A percentile compares a stretch with the other conserved stretches of the same genome.
Evolutionary conservation across 495 filamentous ascomycete genomes (phyloP).

Genomic region (Aspergillus olivimuriae): DNA sequence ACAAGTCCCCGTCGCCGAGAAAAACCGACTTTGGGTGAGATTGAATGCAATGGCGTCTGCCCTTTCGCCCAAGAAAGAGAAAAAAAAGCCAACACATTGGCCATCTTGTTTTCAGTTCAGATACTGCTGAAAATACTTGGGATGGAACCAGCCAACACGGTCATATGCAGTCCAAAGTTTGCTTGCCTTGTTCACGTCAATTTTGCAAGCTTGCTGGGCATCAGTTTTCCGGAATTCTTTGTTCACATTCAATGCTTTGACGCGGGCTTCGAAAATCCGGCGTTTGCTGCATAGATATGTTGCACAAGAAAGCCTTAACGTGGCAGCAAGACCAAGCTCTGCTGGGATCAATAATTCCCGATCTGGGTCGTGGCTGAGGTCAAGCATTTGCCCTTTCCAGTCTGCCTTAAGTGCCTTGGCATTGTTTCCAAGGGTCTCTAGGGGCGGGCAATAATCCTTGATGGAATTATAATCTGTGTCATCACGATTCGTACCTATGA

Average conservation of each 20-base stretch:
- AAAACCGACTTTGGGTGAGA: too few relatives aligned
- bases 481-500: conserved; percentile 59
- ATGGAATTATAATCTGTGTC: conserved; percentile 82
- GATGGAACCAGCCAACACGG: conserved; percentile 79
- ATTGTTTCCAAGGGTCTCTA: conserved; percentile 57
- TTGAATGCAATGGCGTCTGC: too few relatives aligned
- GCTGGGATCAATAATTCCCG: conserved; percentile 68
- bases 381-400: conserved; percentile 77
- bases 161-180: conserved; percentile 92
- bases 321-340: conserved; percentile 72
- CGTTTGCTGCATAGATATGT: conserved; percentile 95
- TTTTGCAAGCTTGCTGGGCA: conserved; percentile 93
- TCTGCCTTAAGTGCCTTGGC: conserved; percentile 71
- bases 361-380: conserved; percentile 75
- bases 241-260: conserved; percentile 58
- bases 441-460: conserved; percentile 69
- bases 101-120: conserved; percentile 38
- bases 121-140: conserved; percentile 50
- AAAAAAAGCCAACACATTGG: too few relatives aligned
- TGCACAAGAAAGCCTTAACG: conserved; percentile 77
- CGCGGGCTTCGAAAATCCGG: conserved; percentile 76
- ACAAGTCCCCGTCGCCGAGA: too few relatives aligned
- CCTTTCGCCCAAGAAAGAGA: too few relatives aligned
- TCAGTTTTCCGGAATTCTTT: conserved; percentile 98
- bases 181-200: conserved; percentile 97